These are phyloP conservation scores for Phaeotremella skinneri DNA, from an alignment of 768 basidiomycete genomes.

Conservation along the genomic window DNA sequence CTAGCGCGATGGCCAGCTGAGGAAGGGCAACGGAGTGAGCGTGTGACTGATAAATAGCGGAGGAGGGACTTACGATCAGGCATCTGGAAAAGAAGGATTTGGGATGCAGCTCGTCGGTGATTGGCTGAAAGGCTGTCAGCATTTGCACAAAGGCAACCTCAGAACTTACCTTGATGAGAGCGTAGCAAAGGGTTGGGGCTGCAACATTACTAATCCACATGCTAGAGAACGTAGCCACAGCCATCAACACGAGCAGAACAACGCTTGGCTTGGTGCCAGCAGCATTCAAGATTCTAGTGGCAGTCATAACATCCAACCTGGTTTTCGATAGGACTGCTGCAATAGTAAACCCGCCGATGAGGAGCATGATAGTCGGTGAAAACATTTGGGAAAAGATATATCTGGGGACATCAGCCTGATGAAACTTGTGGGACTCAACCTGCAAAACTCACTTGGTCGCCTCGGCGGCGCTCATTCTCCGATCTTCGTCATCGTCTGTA, in stretches of 20 bases:
- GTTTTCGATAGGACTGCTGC: slow-evolving; percentile 95
- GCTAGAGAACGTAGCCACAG: slow-evolving; percentile 92
- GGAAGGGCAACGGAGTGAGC: background rate
- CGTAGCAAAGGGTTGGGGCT: slow-evolving; percentile 94
- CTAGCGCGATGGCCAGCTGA: slow-evolving; percentile 93
- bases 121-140: slow-evolving; percentile 62
- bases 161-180: slow-evolving; percentile 75
- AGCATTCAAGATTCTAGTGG: slow-evolving; percentile 82
- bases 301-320: slow-evolving; percentile 81
- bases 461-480: slow-evolving; percentile 60
- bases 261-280: slow-evolving; percentile 83
- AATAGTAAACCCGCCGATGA: slow-evolving; percentile 96
- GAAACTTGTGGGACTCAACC: slow-evolving; percentile 7
- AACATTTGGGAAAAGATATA: slow-evolving; percentile 95
- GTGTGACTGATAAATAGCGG: background rate
- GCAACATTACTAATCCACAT: slow-evolving; percentile 99
- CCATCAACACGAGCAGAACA: slow-evolving; percentile 92
- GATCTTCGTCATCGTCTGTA: slow-evolving; percentile 57
- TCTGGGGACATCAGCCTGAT: slow-evolving; percentile 55
- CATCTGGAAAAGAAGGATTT: slow-evolving; percentile 84
- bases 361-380: slow-evolving; percentile 95
- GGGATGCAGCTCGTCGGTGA: slow-evolving; percentile 82
- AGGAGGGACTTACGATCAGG: slow-evolving; percentile 69
- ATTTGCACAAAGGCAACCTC: background rate
- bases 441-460: slow-evolving; percentile 73